Evolutionary conservation across 257 asterid species (phyloP).

Genomic region (Primulina tabacum): DNA sequence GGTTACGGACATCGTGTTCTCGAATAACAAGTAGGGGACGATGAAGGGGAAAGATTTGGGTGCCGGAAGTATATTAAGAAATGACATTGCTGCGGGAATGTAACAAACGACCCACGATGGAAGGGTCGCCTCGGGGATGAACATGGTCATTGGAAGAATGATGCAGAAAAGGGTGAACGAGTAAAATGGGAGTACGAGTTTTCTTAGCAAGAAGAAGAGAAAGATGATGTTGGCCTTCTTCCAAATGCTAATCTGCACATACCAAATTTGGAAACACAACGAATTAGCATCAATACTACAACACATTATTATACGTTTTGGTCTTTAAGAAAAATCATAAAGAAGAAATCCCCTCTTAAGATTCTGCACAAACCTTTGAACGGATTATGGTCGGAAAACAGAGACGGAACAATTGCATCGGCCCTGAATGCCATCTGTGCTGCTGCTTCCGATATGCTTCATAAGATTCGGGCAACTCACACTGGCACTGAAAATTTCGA

Average conservation of each 20-base stretch:
- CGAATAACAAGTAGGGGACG: slow-evolving; percentile 80
- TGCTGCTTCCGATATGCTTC: slow-evolving; percentile 95
- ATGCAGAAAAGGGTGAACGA: slow-evolving; percentile 90
- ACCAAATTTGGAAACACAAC: slow-evolving; percentile 7
- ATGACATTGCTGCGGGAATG: slow-evolving; percentile 72
- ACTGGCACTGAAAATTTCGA: slow-evolving; percentile 58
- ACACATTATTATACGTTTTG: no score
- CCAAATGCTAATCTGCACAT: slow-evolving; percentile 49
- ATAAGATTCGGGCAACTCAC: slow-evolving; percentile 92
- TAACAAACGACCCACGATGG: slow-evolving; percentile 90
- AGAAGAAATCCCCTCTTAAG: neutral
- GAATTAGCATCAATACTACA: slow-evolving; percentile 6
- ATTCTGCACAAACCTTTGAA: slow-evolving; percentile 53
- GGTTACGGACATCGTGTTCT: slow-evolving; percentile 96
- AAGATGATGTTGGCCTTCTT: slow-evolving; percentile 52
- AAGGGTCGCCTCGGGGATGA: slow-evolving; percentile 86
- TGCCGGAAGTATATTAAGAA: slow-evolving; percentile 78
- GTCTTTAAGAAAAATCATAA: no score
- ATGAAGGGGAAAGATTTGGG: slow-evolving; percentile 91
- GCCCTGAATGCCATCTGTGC: slow-evolving; percentile 99
- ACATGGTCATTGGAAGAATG: slow-evolving; percentile 92
- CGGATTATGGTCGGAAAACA: slow-evolving; percentile 75
- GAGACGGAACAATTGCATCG: slow-evolving; percentile 94
- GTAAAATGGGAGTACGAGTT: slow-evolving; percentile 81
- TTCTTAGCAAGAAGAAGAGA: slow-evolving; percentile 76